These are phyloP conservation scores for Gossypium laxum DNA, from an alignment of 441 rosid genomes.

Conservation along the genomic window DNA sequence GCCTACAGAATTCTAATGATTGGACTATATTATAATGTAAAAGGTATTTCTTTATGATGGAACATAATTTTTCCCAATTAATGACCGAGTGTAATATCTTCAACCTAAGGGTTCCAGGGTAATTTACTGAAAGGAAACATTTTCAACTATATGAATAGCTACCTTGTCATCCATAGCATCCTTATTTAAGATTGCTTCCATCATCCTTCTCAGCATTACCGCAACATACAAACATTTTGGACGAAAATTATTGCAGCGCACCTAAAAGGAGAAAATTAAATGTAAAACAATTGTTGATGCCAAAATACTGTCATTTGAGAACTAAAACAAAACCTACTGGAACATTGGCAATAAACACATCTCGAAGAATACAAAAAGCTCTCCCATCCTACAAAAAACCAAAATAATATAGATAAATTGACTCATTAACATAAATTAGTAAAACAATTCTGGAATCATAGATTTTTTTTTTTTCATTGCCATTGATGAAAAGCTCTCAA, in stretches of 20 bases:
- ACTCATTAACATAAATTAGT: not conserved
- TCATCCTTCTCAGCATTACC: constrained; percentile 88
- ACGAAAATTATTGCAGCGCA: constrained; percentile 54
- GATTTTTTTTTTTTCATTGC: not conserved
- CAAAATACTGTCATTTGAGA: not conserved
- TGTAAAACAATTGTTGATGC: constrained; percentile 12
- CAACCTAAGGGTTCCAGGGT: not conserved
- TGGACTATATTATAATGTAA: not conserved
- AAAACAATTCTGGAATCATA: not conserved
- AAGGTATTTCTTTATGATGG: not conserved
- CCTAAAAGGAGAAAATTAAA: constrained; percentile 33
- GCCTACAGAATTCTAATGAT: not conserved
- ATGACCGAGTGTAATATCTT: not conserved
- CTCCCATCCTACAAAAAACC: constrained; percentile 46
- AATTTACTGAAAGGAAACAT: not conserved
- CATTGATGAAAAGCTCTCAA: constrained; percentile 1
- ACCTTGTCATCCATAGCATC: constrained; percentile 99
- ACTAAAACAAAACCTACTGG: constrained; percentile 43
- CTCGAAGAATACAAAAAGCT: constrained; percentile 55
- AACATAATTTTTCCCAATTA: not conserved
- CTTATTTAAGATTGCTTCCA: constrained; percentile 89
- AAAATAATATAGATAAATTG: not conserved
- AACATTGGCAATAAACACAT: constrained; percentile 79
- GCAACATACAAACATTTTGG: constrained; percentile 90
- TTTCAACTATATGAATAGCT: constrained; percentile 9